Evolutionary conservation across 1,139 yeast species (phyloP).

Genomic region (Candida labiduridarum): DNA sequence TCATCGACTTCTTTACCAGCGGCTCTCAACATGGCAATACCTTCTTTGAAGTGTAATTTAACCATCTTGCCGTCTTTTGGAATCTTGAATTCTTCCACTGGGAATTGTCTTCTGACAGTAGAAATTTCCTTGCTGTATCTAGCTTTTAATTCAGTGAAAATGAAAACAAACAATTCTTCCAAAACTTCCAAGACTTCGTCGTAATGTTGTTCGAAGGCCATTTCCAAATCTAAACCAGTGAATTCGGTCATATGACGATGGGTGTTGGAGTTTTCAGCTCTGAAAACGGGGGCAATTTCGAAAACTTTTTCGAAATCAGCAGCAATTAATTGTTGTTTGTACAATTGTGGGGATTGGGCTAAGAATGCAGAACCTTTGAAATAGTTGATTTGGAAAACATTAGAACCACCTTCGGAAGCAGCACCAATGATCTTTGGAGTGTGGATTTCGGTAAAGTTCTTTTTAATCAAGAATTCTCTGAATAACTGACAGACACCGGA

Average conservation of each 20-base stretch:
- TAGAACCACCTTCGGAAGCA: constrained; percentile 97
- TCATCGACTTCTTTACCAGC: constrained; percentile 85
- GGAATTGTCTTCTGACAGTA: constrained; percentile 89
- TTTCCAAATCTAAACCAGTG: constrained; percentile 95
- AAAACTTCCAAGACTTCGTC: constrained; percentile 89
- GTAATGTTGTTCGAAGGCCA: constrained; percentile 98
- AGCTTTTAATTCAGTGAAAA: constrained; percentile 77
- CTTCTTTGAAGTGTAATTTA: constrained; percentile 86
- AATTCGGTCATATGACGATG: constrained; percentile 99
- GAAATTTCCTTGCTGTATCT: constrained; percentile 86
- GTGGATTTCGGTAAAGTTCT: constrained; percentile 85
- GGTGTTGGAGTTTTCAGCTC: constrained; percentile 98
- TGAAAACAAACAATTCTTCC: constrained; percentile 84
- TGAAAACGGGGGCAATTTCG: constrained; percentile 96
- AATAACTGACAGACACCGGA: constrained; percentile 86
- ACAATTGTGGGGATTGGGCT: constrained; percentile 98
- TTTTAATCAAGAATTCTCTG: constrained; percentile 76
- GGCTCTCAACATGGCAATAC: constrained; percentile 78
- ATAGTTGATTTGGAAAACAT: constrained; percentile 90
- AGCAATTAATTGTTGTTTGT: constrained; percentile 97
- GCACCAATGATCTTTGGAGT: constrained; percentile 95
- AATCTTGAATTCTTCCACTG: constrained; percentile 94
- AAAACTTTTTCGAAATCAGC: constrained; percentile 96
- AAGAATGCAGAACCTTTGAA: constrained; percentile 90
- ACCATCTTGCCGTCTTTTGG: constrained; percentile 93